Conservation (phyloP, 768 basidiomycete species). For the Xerocomellus intermedius region DNA sequence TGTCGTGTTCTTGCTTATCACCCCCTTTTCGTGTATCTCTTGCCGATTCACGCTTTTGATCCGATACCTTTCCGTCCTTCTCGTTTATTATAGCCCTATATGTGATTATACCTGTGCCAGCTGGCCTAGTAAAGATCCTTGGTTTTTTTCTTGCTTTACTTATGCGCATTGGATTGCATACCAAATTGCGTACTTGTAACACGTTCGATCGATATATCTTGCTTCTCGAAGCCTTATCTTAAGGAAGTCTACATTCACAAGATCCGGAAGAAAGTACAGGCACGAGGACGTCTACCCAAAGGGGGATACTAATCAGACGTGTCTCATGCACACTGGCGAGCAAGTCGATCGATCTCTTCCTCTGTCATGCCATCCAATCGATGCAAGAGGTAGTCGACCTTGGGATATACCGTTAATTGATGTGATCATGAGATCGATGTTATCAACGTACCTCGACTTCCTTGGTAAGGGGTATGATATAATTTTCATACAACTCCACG, state of each 20-base stretch:
- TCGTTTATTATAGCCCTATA: conserved; percentile 7
- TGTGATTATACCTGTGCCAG: conserved; percentile 21
- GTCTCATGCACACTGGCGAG: conserved; percentile 16
- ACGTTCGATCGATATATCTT: conserved; percentile 22
- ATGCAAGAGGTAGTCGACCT: conserved; percentile 96
- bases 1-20: conserved; percentile 26
- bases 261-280: conserved; percentile 1
- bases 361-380: conserved; percentile 83
- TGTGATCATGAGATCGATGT: neutral
- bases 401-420: conserved; percentile 2
- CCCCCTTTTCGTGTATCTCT: conserved; percentile 9
- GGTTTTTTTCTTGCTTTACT: conserved; percentile 24
- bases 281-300: neutral
- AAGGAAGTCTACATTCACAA: conserved; percentile 6
- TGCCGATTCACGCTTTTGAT: conserved; percentile 3
- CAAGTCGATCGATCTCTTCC: conserved; percentile 72
- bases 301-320: neutral
- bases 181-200: conserved; percentile 22
- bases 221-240: conserved; percentile 9
- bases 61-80: conserved; percentile 2
- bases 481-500: conserved; percentile 89
- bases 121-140: conserved; percentile 16
- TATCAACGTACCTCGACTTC: conserved; percentile 83
- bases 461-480: conserved; percentile 96
- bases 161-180: conserved; percentile 21